Base-by-base conservation (phyloP, 2,329 filamentous ascomycete genomes). In the Thelonectria rubi region DNA sequence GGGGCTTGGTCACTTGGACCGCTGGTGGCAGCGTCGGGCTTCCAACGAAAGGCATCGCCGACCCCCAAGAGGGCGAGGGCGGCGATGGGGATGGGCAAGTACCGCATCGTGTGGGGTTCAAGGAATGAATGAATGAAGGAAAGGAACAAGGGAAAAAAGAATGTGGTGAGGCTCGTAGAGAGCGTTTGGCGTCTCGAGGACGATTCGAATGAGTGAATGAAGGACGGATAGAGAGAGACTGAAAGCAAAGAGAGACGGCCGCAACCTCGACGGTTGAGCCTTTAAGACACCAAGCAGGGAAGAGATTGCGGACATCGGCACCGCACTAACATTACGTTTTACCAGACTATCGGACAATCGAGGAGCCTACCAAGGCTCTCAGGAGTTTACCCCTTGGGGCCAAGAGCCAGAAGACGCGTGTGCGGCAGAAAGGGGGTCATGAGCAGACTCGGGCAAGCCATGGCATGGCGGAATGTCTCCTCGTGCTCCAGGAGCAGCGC, bases 141-240 rank as follows among this genome's bases (percentile, higher is more conserved):
- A 18, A 24, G 18, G 30, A 47, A 39, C 4, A 11, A 9, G 26
- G 8, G 7, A 30, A 52, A 51, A 37, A 37, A 10, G 40, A 45
- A 17, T 9, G 55, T 5, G 40, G 8, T 18, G 55, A 46, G 55
- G 50, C 55, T 57, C 55, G 46, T 30, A 43, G 26, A 57, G 55
- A 26, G 46, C 15, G 21, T 42, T 47, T 34, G 20, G n/a, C 14
- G 21, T 40, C 18, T 24, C 18, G 32, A 37, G 43, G 30, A 43
- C 18, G 42, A 50, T 55, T 45, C 50, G 30, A 55, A 50, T 24
- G 55, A 57, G 46, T 50, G 55, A 57, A 57, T 45, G 34, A 48
- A 48, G 34, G 17, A 46, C 17, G 43, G 21, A 14, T 47, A 42
- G 20, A 46, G 24, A 39, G 18, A 21, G 40, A 32, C 24, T 14